phyloP scores from a whole-genome alignment of 2,329 filamentous ascomycete genomes.

The Aschersonia sp. region DNA sequence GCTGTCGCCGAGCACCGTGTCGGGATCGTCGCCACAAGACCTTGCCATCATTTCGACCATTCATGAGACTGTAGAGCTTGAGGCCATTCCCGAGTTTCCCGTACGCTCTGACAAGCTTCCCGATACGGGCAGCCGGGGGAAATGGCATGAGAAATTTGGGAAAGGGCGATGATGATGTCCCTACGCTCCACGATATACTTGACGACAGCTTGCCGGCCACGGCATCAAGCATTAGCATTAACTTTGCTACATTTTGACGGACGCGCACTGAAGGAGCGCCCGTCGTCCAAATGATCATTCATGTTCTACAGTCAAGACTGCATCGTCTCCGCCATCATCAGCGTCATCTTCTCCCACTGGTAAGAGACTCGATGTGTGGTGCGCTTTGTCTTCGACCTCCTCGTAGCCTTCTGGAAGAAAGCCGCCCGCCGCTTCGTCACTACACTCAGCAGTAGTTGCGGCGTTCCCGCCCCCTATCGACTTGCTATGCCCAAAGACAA shows the following conservation, averaged over 20 bases:
- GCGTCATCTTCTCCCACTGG: constrained; percentile 29
- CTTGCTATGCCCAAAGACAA: constrained; percentile 38
- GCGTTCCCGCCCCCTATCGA: constrained; percentile 4
- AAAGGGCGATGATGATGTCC: constrained; percentile 19
- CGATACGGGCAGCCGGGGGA: constrained; percentile 25
- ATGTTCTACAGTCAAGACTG: constrained; percentile 19
- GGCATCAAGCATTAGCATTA: too few species aligned
- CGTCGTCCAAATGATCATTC: constrained; percentile 1
- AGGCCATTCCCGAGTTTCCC: constrained; percentile 23
- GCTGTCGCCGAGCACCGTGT: constrained; percentile 19
- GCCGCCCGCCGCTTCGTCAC: constrained; percentile 43
- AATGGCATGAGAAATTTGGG: constrained; percentile 47
- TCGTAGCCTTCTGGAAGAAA: constrained; percentile 45
- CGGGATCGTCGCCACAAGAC: constrained; percentile 14
- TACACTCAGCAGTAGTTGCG: constrained; percentile 13
- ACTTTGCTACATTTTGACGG: too few species aligned
- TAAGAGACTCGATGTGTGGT: constrained; percentile 31
- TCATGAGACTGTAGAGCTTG: constrained; percentile 48
- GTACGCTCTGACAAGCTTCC: constrained; percentile 13
- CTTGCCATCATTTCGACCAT: constrained; percentile 38
- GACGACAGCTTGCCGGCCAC: too few species aligned
- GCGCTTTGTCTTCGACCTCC: constrained; percentile 26
- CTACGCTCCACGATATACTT: too few species aligned
- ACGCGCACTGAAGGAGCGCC: too few species aligned
- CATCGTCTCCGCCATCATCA: constrained; percentile 17